These are phyloP conservation scores for Kodamaea anthophila DNA, from an alignment of 1,139 yeast species.

Conservation along the genomic window DNA sequence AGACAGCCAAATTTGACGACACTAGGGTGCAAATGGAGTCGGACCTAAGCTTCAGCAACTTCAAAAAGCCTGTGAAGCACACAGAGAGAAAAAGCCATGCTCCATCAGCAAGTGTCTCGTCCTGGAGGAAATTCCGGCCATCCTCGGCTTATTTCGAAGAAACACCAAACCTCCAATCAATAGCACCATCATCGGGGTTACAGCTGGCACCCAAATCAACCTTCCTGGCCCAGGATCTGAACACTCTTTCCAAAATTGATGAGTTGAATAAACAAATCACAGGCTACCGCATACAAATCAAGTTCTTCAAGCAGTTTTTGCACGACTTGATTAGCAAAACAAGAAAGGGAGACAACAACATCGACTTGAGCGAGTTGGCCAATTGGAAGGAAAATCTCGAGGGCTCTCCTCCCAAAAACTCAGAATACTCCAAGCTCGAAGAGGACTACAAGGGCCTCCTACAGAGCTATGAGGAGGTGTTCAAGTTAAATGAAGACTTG, in stretches of 20 bases:
- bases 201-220: conserved; percentile 6
- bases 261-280: conserved; percentile 36
- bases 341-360: conserved; percentile 9
- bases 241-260: conserved; percentile 18
- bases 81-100: conserved; percentile 1
- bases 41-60: conserved; percentile 20
- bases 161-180: conserved; percentile 7
- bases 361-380: conserved; percentile 20
- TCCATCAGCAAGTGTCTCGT: conserved; percentile 12
- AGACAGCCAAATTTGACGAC: conserved; percentile 20
- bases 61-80: too few relatives aligned
- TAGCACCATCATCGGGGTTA: conserved; percentile 6
- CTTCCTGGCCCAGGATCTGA: conserved; percentile 12
- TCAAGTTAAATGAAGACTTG: conserved; percentile 34
- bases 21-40: conserved; percentile 28
- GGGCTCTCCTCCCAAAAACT: conserved; percentile 11
- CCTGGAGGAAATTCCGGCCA: conserved; percentile 31
- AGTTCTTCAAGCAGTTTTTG: conserved; percentile 36
- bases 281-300: conserved; percentile 38
- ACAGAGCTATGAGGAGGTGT: conserved; percentile 31
- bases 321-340: conserved; percentile 31
- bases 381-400: conserved; percentile 19
- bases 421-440: conserved; percentile 7
- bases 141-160: conserved; percentile 12
- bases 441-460: conserved; percentile 17